Percentiles rank a stretch among this genome's conserved stretches.
phyloP scores from a whole-genome alignment of 305 asterid genomes.

The Stenogyne calaminthoides region DNA sequence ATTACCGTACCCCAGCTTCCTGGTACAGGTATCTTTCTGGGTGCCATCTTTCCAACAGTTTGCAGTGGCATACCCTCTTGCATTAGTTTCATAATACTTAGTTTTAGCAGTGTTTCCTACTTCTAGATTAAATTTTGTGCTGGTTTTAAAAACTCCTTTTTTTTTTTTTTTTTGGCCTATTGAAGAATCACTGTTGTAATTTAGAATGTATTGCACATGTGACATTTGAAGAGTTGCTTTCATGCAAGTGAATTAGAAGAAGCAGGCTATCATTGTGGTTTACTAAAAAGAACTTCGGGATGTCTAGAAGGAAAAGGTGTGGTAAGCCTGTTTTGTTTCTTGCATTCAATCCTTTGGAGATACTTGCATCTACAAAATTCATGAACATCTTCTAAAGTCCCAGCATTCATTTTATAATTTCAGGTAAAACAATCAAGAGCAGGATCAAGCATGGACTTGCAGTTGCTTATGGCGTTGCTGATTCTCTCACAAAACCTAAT shows the following conservation, averaged over 20 bases:
- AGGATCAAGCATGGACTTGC: too few species aligned
- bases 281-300: conserved; percentile 52
- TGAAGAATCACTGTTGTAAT: conserved; percentile 2
- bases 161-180: neutral
- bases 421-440: too few species aligned
- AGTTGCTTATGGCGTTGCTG: too few species aligned
- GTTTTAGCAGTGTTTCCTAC: neutral
- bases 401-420: too few species aligned
- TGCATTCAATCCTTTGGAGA: too few species aligned
- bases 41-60: conserved; percentile 1
- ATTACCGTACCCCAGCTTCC: conserved; percentile 64
- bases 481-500: too few species aligned
- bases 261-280: conserved; percentile 64
- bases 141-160: too few species aligned
- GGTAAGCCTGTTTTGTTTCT: too few species aligned
- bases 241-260: conserved; percentile 67
- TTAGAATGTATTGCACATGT: conserved; percentile 3
- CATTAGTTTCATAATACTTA: neutral
- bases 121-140: conserved; percentile 20
- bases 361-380: too few species aligned
- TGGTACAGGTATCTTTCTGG: conserved; percentile 51
- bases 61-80: too few species aligned
- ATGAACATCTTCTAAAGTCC: too few species aligned
- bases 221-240: conserved; percentile 22
- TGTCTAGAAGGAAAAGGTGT: conserved; percentile 72